Evolutionary conservation across 177 flowering plant genomes (phyloP), one percentile per base, ranked within the genome.

Genomic region (Vitis hybrid): DNA sequence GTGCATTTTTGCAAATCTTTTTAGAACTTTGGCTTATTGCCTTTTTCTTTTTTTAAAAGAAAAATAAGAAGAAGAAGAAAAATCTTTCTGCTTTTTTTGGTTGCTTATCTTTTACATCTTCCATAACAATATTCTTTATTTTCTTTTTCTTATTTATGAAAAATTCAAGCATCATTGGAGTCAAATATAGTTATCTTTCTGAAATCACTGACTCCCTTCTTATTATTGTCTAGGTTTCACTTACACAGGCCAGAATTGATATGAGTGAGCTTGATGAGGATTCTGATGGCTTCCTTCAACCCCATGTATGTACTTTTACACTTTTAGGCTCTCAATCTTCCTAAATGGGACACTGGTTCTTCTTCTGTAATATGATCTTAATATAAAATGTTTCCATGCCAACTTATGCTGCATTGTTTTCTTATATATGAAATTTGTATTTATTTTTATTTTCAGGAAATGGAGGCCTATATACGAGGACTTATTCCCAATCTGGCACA

Each of bases 261-360:
- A 93, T 95, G 99, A 95, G 99, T 78, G 99, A 95, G 83, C 92
- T 95, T 69, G 99, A 95, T 79, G 97, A 90, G 77, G 99, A 95
- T 80, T 93, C 97, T 74, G 99, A 95, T 84, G 99, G 99, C 60
- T 93, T 95, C 74, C 98, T 95, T 76, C 98, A 87, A 77, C 84
- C 92, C 72, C 90, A 88, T 78, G 99, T 95, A 87, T 71, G 86
- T 50, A 68, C 65, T 64, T 11, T 35, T 65, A 32, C 58, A 30
- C 46, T 53, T 69, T 57, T 60, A 20, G 15, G 48, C 60, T 52
- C 30, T 13, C 35, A 13, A 6, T 49, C 54, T 60, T 14, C 61
- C 49, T 11, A 2, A 65, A 20, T 20, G 14, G 14, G 59, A 11
- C 57, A 32, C 17, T 30, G 17, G n/a, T n/a, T 24, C 18, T 35